Conservation (phyloP, 192 early-diverging fungal species). For the Coemansia sp. region DNA sequence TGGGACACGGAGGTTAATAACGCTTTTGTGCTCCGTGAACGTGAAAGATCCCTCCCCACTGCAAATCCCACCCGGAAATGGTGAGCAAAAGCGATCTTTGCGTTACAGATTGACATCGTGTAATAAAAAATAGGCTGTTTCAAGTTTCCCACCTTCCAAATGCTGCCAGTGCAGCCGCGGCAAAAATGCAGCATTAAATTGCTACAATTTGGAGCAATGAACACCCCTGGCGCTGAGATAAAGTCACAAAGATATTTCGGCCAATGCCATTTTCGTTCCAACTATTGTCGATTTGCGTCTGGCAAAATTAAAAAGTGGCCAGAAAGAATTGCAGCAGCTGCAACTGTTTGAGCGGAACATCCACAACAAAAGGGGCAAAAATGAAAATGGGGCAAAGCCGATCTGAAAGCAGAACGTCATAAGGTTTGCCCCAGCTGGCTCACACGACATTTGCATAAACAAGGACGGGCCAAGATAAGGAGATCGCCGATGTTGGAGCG, state of each 20-base stretch:
- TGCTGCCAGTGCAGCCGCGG: background rate
- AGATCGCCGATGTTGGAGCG: background rate
- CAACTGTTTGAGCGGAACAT: background rate
- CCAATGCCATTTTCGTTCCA: background rate
- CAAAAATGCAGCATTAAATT: background rate
- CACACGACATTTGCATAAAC: background rate
- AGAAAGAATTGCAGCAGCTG: background rate
- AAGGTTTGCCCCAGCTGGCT: background rate
- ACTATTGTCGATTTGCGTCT: background rate
- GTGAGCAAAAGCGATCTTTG: background rate
- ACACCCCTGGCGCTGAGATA: background rate
- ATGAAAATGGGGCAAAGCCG: too few relatives aligned
- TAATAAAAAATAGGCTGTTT: background rate
- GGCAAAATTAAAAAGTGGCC: background rate
- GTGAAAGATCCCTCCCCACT: slow-evolving; percentile 8
- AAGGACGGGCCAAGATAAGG: background rate
- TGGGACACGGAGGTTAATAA: slow-evolving; percentile 11
- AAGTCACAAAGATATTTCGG: background rate
- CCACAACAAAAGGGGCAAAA: too few relatives aligned
- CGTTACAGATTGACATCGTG: slow-evolving; percentile 6
- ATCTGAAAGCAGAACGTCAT: background rate
- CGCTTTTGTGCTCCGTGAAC: slow-evolving; percentile 8
- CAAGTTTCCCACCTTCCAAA: background rate
- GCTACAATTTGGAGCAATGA: background rate
- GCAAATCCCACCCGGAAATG: slow-evolving; percentile 4